Evolutionary conservation across 2,329 filamentous ascomycete genomes (phyloP).

Genomic region (Gyromitra esculenta): DNA sequence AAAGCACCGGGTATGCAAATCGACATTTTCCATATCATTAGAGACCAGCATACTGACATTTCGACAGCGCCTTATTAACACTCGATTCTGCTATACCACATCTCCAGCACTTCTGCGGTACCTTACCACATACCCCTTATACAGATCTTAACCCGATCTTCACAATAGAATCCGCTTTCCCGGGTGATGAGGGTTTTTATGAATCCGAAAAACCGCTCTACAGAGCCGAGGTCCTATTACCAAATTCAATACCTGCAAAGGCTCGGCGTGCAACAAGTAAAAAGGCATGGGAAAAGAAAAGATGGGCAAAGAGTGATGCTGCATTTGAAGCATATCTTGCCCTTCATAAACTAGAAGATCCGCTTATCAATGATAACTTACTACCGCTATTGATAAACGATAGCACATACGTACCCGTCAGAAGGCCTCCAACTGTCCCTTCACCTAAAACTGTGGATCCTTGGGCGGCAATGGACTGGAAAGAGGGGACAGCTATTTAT

Average conservation of each 20-base stretch:
- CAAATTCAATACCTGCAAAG: constrained; percentile 71
- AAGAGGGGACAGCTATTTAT: constrained; percentile 31
- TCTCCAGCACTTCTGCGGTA: constrained; percentile 38
- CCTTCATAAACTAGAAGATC: constrained; percentile 69
- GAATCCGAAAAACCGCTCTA: constrained; percentile 15
- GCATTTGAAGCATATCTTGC: constrained; percentile 80
- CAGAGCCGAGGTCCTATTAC: constrained; percentile 64
- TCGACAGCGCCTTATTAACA: constrained; percentile 72
- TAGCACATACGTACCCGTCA: background rate
- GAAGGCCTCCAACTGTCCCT: background rate
- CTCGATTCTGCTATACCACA: constrained; percentile 72
- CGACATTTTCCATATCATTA: background rate
- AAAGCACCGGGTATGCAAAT: constrained; percentile 41
- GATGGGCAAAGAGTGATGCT: constrained; percentile 78
- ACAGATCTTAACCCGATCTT: constrained; percentile 38
- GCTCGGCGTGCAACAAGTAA: constrained; percentile 68
- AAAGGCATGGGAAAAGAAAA: constrained; percentile 73
- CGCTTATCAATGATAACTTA: constrained; percentile 79
- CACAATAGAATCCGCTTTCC: background rate
- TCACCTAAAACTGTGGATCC: constrained; percentile 51
- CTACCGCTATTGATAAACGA: constrained; percentile 66
- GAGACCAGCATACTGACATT: constrained; percentile 50
- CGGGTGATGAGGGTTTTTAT: constrained; percentile 14
- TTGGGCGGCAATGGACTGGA: constrained; percentile 47
- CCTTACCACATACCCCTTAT: constrained; percentile 28